These are phyloP conservation scores for Leccinellum rugosiceps DNA, from an alignment of 768 basidiomycete genomes.

Conservation along the genomic window DNA sequence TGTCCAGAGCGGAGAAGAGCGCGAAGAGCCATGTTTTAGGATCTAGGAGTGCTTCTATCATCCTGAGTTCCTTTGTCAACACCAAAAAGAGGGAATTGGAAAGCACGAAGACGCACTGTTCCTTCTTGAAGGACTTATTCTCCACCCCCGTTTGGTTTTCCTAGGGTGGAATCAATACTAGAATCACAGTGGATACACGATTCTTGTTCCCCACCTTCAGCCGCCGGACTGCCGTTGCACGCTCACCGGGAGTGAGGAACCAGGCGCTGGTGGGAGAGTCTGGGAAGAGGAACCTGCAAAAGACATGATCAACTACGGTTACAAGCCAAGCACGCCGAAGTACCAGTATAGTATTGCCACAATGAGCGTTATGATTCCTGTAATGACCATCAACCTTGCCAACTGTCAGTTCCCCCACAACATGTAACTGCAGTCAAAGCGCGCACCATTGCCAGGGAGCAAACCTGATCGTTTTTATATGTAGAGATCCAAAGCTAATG, in stretches of 20 bases:
- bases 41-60: slow-evolving; percentile 65
- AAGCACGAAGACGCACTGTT: slow-evolving; percentile 53
- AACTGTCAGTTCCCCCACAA: neutral
- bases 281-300: slow-evolving; percentile 61
- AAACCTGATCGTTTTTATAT: slow-evolving; percentile 54
- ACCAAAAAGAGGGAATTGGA: neutral
- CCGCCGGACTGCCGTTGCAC: slow-evolving; percentile 57
- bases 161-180: slow-evolving; percentile 26
- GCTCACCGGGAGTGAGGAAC: slow-evolving; percentile 69
- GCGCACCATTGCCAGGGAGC: slow-evolving; percentile 73
- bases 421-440: neutral
- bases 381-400: slow-evolving; percentile 66
- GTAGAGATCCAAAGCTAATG: slow-evolving; percentile 62
- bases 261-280: slow-evolving; percentile 73
- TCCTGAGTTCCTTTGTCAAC: slow-evolving; percentile 35
- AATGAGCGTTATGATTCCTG: slow-evolving; percentile 55
- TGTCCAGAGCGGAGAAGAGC: slow-evolving; percentile 57
- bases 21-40: slow-evolving; percentile 79
- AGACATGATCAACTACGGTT: neutral
- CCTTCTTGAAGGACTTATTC: slow-evolving; percentile 77
- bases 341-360: slow-evolving; percentile 57
- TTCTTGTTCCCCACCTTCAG: slow-evolving; percentile 47
- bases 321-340: neutral
- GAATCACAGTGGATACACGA: neutral
- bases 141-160: slow-evolving; percentile 80